Percentiles rank a stretch among this genome's conserved stretches.
Evolutionary conservation across 2,329 filamentous ascomycete genomes (phyloP).

Genomic region (Penicillium sp.): DNA sequence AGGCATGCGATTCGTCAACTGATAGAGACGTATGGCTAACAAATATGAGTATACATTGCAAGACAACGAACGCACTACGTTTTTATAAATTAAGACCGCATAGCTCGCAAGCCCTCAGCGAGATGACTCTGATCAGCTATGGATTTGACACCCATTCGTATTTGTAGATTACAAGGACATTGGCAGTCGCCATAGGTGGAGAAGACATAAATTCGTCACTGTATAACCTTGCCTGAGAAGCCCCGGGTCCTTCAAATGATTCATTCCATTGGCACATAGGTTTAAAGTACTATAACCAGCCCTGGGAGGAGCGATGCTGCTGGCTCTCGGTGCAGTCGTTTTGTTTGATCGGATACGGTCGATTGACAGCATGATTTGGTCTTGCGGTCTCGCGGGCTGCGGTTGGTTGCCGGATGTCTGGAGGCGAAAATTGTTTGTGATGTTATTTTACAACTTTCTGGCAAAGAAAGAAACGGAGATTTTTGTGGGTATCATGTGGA

Average conservation of each 20-base stretch:
- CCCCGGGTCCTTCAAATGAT: background rate
- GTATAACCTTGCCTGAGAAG: background rate
- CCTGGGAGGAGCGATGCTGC: background rate
- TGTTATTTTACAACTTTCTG: background rate
- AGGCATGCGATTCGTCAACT: constrained; percentile 9
- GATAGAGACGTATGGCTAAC: constrained; percentile 15
- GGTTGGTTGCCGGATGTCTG: background rate
- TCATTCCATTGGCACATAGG: background rate
- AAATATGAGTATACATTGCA: background rate
- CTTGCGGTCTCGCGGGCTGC: background rate
- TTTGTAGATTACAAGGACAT: background rate
- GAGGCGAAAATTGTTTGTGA: background rate
- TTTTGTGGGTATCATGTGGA: constrained; percentile 7
- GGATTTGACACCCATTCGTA: background rate
- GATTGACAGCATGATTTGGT: background rate
- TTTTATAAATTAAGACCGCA: background rate
- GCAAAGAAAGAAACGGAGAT: background rate
- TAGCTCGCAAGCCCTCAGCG: background rate
- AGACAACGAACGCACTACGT: background rate
- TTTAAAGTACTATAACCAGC: background rate
- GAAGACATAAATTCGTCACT: background rate
- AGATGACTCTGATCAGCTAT: background rate
- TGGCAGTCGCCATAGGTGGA: background rate
- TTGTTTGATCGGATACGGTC: background rate
- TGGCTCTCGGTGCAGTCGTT: background rate